Conservation (phyloP, 2,329 filamentous ascomycete species). For the Fusarium nanum region DNA sequence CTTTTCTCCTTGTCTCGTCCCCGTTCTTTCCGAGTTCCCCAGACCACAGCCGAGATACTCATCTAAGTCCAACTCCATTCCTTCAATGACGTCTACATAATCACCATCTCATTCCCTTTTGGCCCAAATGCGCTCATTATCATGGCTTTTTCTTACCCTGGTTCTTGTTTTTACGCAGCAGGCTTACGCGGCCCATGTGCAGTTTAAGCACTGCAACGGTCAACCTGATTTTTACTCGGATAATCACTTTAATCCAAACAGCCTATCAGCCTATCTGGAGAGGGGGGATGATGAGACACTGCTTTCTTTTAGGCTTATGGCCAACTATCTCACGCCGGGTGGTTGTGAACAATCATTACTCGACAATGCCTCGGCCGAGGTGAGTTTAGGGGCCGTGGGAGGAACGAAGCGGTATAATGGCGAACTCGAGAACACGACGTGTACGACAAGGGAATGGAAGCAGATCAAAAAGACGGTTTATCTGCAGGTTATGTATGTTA, state of each 20-base stretch:
- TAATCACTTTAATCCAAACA: constrained; percentile 6
- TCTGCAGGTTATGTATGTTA: background rate
- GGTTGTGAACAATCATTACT: constrained; percentile 15
- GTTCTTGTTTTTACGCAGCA: constrained; percentile 1
- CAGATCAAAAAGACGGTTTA: background rate
- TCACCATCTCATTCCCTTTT: background rate
- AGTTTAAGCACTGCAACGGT: constrained; percentile 28
- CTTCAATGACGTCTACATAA: constrained; percentile 11
- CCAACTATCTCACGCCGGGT: background rate
- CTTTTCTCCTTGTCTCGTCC: background rate
- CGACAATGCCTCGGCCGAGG: constrained; percentile 20
- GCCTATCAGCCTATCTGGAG: constrained; percentile 14
- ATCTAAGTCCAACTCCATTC: constrained; percentile 9
- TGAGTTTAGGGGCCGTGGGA: constrained; percentile 34
- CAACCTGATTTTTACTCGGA: background rate
- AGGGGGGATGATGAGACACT: constrained; percentile 5
- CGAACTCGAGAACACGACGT: constrained; percentile 35
- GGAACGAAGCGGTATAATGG: constrained; percentile 31
- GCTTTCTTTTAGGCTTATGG: background rate
- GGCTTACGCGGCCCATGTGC: constrained; percentile 29
- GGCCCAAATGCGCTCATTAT: constrained; percentile 15
- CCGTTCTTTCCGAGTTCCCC: background rate
- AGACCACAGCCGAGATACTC: constrained; percentile 9
- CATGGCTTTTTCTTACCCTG: background rate
- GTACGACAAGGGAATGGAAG: background rate